These are phyloP conservation scores for Lithohypha guttulata DNA, from an alignment of 2,329 filamentous ascomycete species.

Conservation along the genomic window DNA sequence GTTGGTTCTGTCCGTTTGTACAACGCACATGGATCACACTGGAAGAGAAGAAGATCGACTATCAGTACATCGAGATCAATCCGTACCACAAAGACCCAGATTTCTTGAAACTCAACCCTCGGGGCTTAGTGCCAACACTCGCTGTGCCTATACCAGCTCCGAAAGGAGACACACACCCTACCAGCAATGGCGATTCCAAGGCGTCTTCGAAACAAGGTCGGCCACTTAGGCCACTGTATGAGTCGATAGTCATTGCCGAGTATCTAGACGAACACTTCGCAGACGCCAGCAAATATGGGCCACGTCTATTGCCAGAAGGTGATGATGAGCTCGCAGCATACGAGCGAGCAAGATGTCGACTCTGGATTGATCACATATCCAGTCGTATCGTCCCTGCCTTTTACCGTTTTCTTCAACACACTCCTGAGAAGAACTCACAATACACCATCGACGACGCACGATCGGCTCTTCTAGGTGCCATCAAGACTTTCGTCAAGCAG, in stretches of 20 bases:
- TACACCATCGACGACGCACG: slow-evolving; percentile 45
- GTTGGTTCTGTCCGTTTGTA: slow-evolving; percentile 62
- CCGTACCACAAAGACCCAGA: slow-evolving; percentile 62
- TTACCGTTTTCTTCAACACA: slow-evolving; percentile 49
- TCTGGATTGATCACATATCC: slow-evolving; percentile 66
- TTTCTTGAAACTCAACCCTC: slow-evolving; percentile 63
- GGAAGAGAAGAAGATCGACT: slow-evolving; percentile 61
- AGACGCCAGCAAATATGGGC: slow-evolving; percentile 30
- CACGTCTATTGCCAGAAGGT: slow-evolving; percentile 47
- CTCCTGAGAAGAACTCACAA: slow-evolving; percentile 24
- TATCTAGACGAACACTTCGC: slow-evolving; percentile 64
- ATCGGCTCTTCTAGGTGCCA: slow-evolving; percentile 45
- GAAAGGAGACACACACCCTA: slow-evolving; percentile 5
- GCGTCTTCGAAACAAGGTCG: no score
- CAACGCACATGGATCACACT: slow-evolving; percentile 65
- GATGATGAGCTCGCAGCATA: slow-evolving; percentile 38
- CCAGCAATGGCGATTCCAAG: slow-evolving; percentile 13
- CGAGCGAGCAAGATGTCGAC: slow-evolving; percentile 51
- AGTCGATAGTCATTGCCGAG: slow-evolving; percentile 62
- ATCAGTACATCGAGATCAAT: slow-evolving; percentile 70
- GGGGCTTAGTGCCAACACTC: slow-evolving; percentile 65
- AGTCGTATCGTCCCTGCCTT: slow-evolving; percentile 58
- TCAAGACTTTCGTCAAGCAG: slow-evolving; percentile 51
- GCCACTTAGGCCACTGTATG: slow-evolving; percentile 52
- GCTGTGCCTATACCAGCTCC: slow-evolving; percentile 22